A percentile compares a stretch with the other conserved stretches of the same genome.
Evolutionary conservation across 106 monocot species (phyloP).

Genomic region (Posidonia australis): DNA sequence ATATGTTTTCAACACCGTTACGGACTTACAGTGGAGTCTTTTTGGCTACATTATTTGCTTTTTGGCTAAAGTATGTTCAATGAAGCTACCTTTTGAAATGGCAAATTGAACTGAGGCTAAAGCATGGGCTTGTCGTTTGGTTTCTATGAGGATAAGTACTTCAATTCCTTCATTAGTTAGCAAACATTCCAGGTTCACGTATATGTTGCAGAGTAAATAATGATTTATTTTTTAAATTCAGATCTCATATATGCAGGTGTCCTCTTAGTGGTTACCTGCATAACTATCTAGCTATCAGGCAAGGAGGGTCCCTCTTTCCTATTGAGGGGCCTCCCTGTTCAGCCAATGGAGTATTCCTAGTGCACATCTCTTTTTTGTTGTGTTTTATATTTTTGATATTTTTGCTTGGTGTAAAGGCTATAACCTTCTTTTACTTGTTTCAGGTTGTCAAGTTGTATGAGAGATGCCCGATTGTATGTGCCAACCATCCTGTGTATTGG

Average conservation of each 20-base stretch:
- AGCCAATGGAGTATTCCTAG: conserved; percentile 84
- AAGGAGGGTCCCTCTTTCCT: conserved; percentile 70
- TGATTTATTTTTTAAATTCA: conserved; percentile 44
- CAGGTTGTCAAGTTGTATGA: conserved; percentile 98
- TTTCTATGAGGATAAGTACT: conserved; percentile 99
- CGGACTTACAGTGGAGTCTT: conserved; percentile 31
- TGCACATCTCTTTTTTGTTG: conserved; percentile 56
- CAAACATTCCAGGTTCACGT: conserved; percentile 76
- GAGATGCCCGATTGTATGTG: conserved; percentile 93
- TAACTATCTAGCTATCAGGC: conserved; percentile 82
- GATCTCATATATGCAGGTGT: conserved; percentile 99
- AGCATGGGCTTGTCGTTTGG: conserved; percentile 71
- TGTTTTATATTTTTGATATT: conserved; percentile 15
- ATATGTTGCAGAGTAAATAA: conserved; percentile 34
- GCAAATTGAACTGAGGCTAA: conserved; percentile 83
- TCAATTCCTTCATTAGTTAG: conserved; percentile 69
- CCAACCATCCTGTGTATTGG: conserved; percentile 94
- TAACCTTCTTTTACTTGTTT: conserved; percentile 22
- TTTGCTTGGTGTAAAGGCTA: conserved; percentile 10
- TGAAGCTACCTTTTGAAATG: conserved; percentile 86
- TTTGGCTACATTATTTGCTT: conserved; percentile 54
- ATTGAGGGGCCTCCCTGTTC: conserved; percentile 81
- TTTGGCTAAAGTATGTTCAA: conserved; percentile 67
- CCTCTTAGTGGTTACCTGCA: conserved; percentile 89
- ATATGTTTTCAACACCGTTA: conserved; percentile 22